Evolutionary conservation across 257 asterid genomes (phyloP).

Genomic region (Solanum piurae): DNA sequence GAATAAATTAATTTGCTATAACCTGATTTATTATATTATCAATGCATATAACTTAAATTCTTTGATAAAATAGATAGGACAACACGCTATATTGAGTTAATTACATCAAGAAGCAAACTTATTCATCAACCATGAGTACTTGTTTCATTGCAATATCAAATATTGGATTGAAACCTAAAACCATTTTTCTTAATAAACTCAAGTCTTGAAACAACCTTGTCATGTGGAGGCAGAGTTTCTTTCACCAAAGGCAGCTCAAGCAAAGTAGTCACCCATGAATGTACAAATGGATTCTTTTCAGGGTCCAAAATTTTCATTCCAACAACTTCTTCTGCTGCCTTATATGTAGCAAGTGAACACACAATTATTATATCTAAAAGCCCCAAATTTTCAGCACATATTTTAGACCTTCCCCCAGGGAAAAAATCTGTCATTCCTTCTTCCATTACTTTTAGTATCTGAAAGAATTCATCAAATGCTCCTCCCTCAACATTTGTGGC

Average conservation of each 20-base stretch:
- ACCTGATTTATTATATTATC: neutral
- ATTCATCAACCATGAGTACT: neutral
- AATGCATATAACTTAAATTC: neutral
- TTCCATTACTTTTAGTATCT: constrained; percentile 21
- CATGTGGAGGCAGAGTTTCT: constrained; percentile 11
- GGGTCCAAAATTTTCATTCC: constrained; percentile 20
- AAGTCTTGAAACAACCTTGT: constrained; percentile 9
- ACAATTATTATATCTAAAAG: constrained; percentile 23
- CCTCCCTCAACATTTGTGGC: neutral
- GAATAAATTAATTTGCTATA: neutral
- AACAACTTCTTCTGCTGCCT: constrained; percentile 20
- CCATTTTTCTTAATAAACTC: neutral
- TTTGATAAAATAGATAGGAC: neutral
- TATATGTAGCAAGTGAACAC: constrained; percentile 21
- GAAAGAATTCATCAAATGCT: constrained; percentile 8
- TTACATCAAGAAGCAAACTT: neutral
- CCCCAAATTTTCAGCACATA: constrained; percentile 7
- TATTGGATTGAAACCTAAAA: neutral
- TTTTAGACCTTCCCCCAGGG: constrained; percentile 2
- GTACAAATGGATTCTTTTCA: constrained; percentile 22
- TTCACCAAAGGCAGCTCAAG: constrained; percentile 10
- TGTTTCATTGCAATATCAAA: neutral
- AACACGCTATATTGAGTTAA: neutral
- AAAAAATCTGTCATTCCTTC: constrained; percentile 14
- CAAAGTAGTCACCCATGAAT: constrained; percentile 21